Conservation (phyloP, 2,329 filamentous ascomycete species). For the Penicillium freii region DNA sequence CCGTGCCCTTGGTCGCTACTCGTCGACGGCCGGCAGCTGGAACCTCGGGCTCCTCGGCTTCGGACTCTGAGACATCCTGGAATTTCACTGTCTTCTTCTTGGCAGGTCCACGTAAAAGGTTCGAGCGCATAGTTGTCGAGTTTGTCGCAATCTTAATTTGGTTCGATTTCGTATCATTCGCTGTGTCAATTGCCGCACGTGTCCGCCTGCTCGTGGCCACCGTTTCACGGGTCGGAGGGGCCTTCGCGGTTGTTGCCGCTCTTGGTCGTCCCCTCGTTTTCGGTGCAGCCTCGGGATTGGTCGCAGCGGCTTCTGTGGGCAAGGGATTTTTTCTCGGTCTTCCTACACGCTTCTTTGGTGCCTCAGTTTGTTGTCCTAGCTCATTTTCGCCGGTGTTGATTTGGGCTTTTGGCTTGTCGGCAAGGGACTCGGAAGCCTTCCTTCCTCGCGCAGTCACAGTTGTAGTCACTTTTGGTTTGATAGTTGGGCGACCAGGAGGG, state of each 20-base stretch:
- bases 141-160: conserved; percentile 30
- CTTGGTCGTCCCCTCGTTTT: conserved; percentile 35
- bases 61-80: conserved; percentile 42
- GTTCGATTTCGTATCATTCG: conserved; percentile 19
- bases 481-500: conserved; percentile 9
- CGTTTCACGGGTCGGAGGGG: conserved; percentile 12
- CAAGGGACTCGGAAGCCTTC: conserved; percentile 6
- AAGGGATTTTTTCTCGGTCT: conserved; percentile 20
- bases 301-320: conserved; percentile 10
- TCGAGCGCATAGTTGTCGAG: conserved; percentile 32
- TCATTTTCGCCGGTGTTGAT: conserved; percentile 1
- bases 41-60: conserved; percentile 40
- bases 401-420: neutral
- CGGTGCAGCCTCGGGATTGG: conserved; percentile 16
- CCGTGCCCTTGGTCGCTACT: conserved; percentile 18
- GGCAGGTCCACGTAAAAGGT: conserved; percentile 30
- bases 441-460: conserved; percentile 7
- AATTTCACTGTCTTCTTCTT: conserved; percentile 51
- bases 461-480: conserved; percentile 10
- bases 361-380: conserved; percentile 5
- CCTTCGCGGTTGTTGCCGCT: conserved; percentile 18
- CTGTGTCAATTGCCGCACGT: conserved; percentile 7
- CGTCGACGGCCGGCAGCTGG: conserved; percentile 26
- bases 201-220: conserved; percentile 15
- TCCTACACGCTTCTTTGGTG: conserved; percentile 22